Percentiles rank a stretch among this genome's conserved stretches.
Conservation (phyloP, 305 asterid genomes). For the Fraxinus sp. region DNA sequence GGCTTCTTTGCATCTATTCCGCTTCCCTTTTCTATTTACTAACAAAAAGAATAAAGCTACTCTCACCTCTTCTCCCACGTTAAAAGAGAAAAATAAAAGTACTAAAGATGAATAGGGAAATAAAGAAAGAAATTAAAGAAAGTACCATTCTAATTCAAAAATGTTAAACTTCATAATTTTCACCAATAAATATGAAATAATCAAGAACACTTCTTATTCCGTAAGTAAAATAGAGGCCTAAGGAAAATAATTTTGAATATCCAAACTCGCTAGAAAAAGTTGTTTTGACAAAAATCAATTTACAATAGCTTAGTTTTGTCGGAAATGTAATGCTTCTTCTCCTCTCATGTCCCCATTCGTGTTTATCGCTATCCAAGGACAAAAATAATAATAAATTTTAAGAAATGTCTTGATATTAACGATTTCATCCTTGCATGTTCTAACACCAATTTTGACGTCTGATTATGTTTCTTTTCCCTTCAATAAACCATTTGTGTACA, state of each 20-base stretch:
- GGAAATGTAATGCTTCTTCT: neutral
- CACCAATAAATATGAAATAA: neutral
- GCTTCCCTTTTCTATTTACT: neutral
- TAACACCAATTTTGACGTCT: neutral
- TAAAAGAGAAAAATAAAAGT: neutral
- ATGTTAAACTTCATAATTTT: neutral
- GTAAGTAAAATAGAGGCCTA: no score
- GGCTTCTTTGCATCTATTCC: constrained; percentile 9
- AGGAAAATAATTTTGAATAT: no score
- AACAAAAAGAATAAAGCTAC: neutral
- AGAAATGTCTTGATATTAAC: no score
- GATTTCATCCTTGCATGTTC: neutral
- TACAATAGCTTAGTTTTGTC: neutral
- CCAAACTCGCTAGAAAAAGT: no score
- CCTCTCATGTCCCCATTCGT: neutral
- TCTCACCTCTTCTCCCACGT: neutral
- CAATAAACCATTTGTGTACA: neutral
- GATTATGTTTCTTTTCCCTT: neutral
- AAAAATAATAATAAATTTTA: no score
- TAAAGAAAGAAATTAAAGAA: neutral
- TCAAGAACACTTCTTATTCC: no score
- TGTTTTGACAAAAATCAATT: neutral
- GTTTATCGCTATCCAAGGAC: no score
- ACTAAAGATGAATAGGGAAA: neutral
- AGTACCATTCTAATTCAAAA: neutral